phyloP scores from a whole-genome alignment of 257 asterid genomes.

The Echium plantagineum region DNA sequence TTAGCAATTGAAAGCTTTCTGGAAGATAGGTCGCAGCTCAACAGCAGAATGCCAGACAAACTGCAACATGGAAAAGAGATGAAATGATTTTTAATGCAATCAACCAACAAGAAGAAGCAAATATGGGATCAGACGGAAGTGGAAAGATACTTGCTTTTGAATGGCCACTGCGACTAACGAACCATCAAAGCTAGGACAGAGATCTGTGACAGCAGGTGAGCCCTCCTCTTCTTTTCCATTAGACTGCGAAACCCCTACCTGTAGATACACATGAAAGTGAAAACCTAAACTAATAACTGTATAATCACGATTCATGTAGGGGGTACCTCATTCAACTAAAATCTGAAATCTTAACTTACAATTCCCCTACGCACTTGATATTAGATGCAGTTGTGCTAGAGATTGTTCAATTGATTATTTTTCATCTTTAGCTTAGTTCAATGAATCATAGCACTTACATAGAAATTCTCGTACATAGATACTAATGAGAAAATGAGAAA shows the following conservation, averaged over 20 bases:
- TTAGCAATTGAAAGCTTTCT: conserved; percentile 44
- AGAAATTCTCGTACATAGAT: not conserved
- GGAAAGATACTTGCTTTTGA: conserved; percentile 43
- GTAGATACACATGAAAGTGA: not conserved
- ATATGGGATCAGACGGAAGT: conserved; percentile 1
- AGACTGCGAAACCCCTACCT: conserved; percentile 15
- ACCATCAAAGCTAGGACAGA: conserved; percentile 52
- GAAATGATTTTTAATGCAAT: not conserved
- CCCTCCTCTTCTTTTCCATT: conserved; percentile 34
- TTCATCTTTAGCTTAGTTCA: not conserved
- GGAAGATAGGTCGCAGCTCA: conserved; percentile 44
- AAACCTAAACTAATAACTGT: not conserved
- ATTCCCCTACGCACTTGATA: not conserved
- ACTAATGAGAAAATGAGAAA: not conserved
- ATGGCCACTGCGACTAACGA: conserved; percentile 63
- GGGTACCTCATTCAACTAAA: not conserved
- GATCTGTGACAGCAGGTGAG: conserved; percentile 57
- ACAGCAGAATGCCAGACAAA: conserved; percentile 64
- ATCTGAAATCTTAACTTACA: not conserved
- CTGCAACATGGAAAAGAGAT: conserved; percentile 19
- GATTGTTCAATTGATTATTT: not conserved
- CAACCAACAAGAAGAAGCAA: not conserved
- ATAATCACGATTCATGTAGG: too few species aligned
- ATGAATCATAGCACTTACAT: not conserved
- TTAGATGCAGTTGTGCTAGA: not conserved